Conservation (phyloP, 768 basidiomycete species). For the Myochromella boudieri region DNA sequence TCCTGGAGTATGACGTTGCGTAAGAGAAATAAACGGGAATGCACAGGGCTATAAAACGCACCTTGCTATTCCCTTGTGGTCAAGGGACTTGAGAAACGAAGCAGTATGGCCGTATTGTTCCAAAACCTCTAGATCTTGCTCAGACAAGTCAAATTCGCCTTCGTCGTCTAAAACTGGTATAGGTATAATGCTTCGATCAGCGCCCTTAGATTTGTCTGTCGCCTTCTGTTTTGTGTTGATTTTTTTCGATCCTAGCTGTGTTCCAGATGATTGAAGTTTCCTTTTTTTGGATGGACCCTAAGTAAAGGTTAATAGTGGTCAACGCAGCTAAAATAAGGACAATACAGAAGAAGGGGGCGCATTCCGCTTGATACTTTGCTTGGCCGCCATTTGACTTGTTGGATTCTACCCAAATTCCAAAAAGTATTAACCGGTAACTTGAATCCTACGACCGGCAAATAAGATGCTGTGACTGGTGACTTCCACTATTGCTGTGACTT, state of each 20-base stretch:
- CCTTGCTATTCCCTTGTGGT: slow-evolving; percentile 82
- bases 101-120: slow-evolving; percentile 61
- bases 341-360: slow-evolving; percentile 28
- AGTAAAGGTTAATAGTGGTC: neutral
- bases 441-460: too few relatives aligned
- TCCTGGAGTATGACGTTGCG: slow-evolving; percentile 45
- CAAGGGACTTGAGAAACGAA: slow-evolving; percentile 69
- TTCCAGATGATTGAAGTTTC: slow-evolving; percentile 40
- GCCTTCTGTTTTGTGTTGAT: slow-evolving; percentile 30
- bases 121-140: slow-evolving; percentile 67
- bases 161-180: slow-evolving; percentile 53
- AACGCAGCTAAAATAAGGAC: neutral
- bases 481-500: too few relatives aligned
- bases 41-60: slow-evolving; percentile 34
- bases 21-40: neutral
- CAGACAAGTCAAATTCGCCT: slow-evolving; percentile 59
- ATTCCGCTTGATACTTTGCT: slow-evolving; percentile 32
- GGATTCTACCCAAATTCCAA: neutral
- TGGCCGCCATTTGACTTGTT: slow-evolving; percentile 15
- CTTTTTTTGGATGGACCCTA: slow-evolving; percentile 59
- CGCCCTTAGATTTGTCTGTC: slow-evolving; percentile 59
- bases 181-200: slow-evolving; percentile 58
- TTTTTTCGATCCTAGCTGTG: slow-evolving; percentile 21
- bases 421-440: slow-evolving; percentile 1
- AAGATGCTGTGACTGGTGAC: too few relatives aligned